Evolutionary conservation across 2,329 filamentous ascomycete species (phyloP).

Genomic region (Neobulgaria alba): DNA sequence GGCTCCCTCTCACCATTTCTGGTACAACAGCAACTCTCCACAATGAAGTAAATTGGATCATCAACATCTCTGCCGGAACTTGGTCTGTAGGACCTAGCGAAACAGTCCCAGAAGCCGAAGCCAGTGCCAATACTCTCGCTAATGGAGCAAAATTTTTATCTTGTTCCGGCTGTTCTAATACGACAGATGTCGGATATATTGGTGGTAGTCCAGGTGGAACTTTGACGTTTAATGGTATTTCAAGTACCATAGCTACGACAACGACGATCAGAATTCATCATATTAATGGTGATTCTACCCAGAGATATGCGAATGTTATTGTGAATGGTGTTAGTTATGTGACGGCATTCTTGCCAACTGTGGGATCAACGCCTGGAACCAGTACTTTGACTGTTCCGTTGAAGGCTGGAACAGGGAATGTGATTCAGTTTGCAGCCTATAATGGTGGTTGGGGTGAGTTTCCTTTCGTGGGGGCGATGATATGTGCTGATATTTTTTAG

Average conservation of each 20-base stretch:
- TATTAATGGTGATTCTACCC: slow-evolving; percentile 43
- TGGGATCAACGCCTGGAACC: slow-evolving; percentile 35
- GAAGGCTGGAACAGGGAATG: slow-evolving; percentile 38
- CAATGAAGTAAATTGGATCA: slow-evolving; percentile 47
- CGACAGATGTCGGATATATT: slow-evolving; percentile 43
- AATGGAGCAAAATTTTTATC: slow-evolving; percentile 37
- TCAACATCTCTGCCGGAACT: slow-evolving; percentile 35
- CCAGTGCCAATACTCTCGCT: slow-evolving; percentile 31
- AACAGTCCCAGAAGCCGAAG: slow-evolving; percentile 43
- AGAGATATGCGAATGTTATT: slow-evolving; percentile 44
- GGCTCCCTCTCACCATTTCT: slow-evolving; percentile 49
- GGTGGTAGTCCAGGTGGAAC: slow-evolving; percentile 41
- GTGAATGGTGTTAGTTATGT: slow-evolving; percentile 45
- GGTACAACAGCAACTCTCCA: slow-evolving; percentile 40
- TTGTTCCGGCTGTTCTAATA: slow-evolving; percentile 44
- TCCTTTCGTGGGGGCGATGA: background rate
- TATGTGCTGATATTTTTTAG: slow-evolving; percentile 22
- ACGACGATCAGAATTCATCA: slow-evolving; percentile 48
- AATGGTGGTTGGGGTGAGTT: slow-evolving; percentile 32
- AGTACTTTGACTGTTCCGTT: slow-evolving; percentile 41
- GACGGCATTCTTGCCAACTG: slow-evolving; percentile 46
- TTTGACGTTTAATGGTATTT: slow-evolving; percentile 39
- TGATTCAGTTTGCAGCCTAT: slow-evolving; percentile 37
- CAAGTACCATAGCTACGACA: slow-evolving; percentile 34
- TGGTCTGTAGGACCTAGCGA: slow-evolving; percentile 38